Evolutionary conservation across 768 basidiomycete genomes (phyloP), one percentile per base, ranked within the genome.

Genomic region (Boletus subparvulus): DNA sequence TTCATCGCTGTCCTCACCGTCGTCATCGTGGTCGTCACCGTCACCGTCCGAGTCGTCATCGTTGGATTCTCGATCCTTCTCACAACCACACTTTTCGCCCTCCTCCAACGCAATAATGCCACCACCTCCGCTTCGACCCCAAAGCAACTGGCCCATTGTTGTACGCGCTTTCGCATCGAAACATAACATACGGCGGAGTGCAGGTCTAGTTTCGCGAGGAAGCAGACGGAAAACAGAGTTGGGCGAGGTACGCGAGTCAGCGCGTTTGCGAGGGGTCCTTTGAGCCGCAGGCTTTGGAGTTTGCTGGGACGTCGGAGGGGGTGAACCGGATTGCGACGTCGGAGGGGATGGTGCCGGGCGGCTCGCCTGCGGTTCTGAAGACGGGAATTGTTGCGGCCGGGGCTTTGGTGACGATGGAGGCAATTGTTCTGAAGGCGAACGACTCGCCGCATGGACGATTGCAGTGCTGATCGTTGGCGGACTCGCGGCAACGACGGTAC

Each of bases 161-260:
- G 94, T 96, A 40, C 97, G 86, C 47, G 87, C 84, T 17, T 81
- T 77, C 4, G 96, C 92, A 67, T 98, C 96, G 47, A 98, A 83
- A 64, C 85, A 87, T 63, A 99, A 78, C 97, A 99, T 99, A 52
- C 94, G 84, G 56, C 93, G 89, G 57, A 99, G 80, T 14, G 90
- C 92, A 8, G 87, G 81, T 40, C 97, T 84, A 14, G 93, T 86
- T 75, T 99, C 96, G 52, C 97, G 87, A 2, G 97, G 97, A 24
- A 99, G 81, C 11, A 98, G 80, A 19, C 96, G 86, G 80, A 99
- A 98, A 67, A 99, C 97, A 9, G 93, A 94, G 70, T 98, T 96
- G 28, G 70, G 71, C 3, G 72, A 72, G 4, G 71, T 68, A 26
- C 44, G 32, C 13, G 72, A 73, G 6, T 40, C 39, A 0, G 62